Percentiles rank a stretch among this genome's conserved stretches.
These are phyloP conservation scores for Paramecium bursaria DNA, from an alignment of 73 alveolate genomes.

Conservation along the genomic window DNA sequence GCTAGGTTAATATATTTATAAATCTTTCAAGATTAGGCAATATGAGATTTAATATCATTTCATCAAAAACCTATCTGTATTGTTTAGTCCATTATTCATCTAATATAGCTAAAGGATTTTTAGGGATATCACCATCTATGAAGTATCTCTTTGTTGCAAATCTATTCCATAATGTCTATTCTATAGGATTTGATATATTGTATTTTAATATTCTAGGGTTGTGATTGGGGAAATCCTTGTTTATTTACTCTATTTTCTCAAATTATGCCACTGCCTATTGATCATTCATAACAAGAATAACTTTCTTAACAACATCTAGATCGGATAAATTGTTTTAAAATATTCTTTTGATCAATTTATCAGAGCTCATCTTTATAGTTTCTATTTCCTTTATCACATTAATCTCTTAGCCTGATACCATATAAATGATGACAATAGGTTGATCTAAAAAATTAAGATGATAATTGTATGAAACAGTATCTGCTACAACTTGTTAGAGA, in stretches of 20 bases:
- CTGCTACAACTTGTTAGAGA: constrained; percentile 41
- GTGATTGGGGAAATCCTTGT: constrained; percentile 13
- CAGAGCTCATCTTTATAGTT: background rate
- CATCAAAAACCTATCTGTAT: constrained; percentile 42
- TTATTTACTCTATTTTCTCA: constrained; percentile 19
- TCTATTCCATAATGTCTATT: constrained; percentile 29
- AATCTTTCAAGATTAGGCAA: background rate
- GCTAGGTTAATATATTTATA: constrained; percentile 10
- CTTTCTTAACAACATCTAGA: constrained; percentile 19
- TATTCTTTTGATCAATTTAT: background rate
- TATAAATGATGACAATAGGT: constrained; percentile 28
- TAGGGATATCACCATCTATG: constrained; percentile 34
- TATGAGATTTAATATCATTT: background rate
- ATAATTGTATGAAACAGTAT: constrained; percentile 30
- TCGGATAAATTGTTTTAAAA: constrained; percentile 25
- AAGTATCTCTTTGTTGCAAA: constrained; percentile 33
- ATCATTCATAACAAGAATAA: constrained; percentile 33
- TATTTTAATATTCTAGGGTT: background rate
- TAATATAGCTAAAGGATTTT: constrained; percentile 19
- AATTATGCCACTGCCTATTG: constrained; percentile 4
- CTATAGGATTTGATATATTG: constrained; percentile 20
- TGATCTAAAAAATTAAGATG: constrained; percentile 48
- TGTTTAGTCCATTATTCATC: constrained; percentile 43
- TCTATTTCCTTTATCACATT: constrained; percentile 32
- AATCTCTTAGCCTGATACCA: constrained; percentile 39